phyloP scores from a whole-genome alignment of 2,329 filamentous ascomycete genomes.

The Talaromyces islandicus region DNA sequence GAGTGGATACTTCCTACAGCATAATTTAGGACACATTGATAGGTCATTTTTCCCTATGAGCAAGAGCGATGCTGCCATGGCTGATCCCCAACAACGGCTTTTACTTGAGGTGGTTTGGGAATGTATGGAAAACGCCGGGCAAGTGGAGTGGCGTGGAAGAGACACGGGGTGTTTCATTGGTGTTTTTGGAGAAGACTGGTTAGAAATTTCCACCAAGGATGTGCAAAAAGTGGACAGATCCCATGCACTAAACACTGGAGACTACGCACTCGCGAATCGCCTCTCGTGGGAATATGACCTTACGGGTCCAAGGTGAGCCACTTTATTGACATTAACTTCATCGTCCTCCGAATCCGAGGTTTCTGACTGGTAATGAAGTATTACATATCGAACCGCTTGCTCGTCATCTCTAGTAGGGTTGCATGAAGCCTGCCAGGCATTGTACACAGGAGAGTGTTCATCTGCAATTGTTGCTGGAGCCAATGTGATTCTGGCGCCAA shows the following conservation, averaged over 20 bases:
- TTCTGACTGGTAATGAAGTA: conserved; percentile 10
- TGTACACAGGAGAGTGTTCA: conserved; percentile 22
- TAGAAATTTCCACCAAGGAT: background rate
- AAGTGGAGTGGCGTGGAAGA: no score
- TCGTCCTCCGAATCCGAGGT: background rate
- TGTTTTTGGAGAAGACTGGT: background rate
- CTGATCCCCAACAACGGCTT: no score
- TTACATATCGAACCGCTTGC: conserved; percentile 45
- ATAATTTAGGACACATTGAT: no score
- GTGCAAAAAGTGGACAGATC: background rate
- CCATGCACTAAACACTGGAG: conserved; percentile 21
- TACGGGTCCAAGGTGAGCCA: conserved; percentile 24
- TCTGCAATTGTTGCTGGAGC: conserved; percentile 19
- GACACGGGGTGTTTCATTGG: background rate
- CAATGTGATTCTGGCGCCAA: conserved; percentile 22
- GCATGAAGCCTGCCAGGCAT: conserved; percentile 25
- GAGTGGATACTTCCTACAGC: no score
- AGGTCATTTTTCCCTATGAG: no score
- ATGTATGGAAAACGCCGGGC: no score
- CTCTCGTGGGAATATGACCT: conserved; percentile 36
- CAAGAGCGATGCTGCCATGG: no score
- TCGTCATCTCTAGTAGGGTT: conserved; percentile 35
- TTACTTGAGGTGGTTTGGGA: no score
- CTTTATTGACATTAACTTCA: no score
- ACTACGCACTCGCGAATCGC: conserved; percentile 34